These are phyloP conservation scores for Schoenoplectus triqueter DNA, from an alignment of 202 grass and related monocot genomes.

Conservation along the genomic window DNA sequence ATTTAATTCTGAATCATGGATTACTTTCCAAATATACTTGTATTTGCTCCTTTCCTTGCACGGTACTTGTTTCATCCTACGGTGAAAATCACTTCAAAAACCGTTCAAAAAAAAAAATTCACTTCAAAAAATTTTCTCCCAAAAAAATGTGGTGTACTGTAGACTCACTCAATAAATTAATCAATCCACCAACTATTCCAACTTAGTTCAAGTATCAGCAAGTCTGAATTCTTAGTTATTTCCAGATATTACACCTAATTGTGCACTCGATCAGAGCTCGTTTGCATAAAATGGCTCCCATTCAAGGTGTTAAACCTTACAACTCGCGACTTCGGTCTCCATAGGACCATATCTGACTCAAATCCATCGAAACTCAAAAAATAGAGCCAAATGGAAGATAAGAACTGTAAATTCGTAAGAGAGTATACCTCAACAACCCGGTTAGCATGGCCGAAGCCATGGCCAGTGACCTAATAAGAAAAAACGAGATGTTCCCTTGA, in stretches of 20 bases:
- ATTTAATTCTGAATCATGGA: too few relatives aligned
- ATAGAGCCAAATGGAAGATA: not conserved
- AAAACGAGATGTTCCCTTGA: constrained; percentile 63
- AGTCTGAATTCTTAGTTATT: not conserved
- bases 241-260: not conserved
- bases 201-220: not conserved
- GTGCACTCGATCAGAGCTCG: not conserved
- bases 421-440: constrained; percentile 72
- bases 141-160: too few relatives aligned
- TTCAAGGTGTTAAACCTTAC: not conserved
- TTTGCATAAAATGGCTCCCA: not conserved
- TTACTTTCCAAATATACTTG: too few relatives aligned
- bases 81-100: too few relatives aligned
- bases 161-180: not conserved
- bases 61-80: too few relatives aligned
- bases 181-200: not conserved
- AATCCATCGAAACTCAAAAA: not conserved
- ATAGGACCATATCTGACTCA: not conserved
- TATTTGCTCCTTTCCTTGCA: too few relatives aligned
- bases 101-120: too few relatives aligned
- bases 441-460: constrained; percentile 94
- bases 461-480: constrained; percentile 90
- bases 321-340: not conserved
- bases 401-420: not conserved
- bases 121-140: too few relatives aligned